Evolutionary conservation across 176 grass and related monocot genomes (phyloP), one percentile per base, ranked within the genome.

Genomic region (Ensete glaucum): DNA sequence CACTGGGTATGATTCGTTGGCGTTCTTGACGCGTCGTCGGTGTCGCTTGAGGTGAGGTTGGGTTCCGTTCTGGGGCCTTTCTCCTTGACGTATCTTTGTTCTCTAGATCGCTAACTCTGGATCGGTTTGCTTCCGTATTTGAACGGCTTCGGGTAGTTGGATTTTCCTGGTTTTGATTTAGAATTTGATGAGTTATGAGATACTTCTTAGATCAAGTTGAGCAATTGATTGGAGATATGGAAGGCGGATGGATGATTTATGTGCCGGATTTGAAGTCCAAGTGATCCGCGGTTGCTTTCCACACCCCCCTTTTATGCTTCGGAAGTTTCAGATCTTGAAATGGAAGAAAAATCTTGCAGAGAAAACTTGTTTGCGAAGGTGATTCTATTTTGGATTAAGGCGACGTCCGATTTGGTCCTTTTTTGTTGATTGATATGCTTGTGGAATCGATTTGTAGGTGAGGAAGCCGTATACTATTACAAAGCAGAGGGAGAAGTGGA

Each of bases 381-480:
- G 57, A n/a, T n/a, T 5, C 57, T 43, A 87, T 96, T 78, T 87
- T 85, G 19, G 16, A 60, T 60, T 60, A n/a, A 60, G 34, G 57
- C n/a, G 57, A 60, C 17, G 16, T n/a, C 57, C 57, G 57, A 17
- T 15, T 60, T 60, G 6, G 17, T 72, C 79, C 9, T 67, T 60
- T 1, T 8, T n/a, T 20, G 57, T n/a, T 60, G 2, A 17, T 8
- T 19, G 4, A n/a, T 60, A n/a, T n/a, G 16, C 4, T 21, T 60
- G 16, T 60, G 57, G 57, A 63, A 50, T 83, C 53, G 19, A 52
- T 57, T 27, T n/a, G 57, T 83, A 96, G 93, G 83, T 86, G 71
- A 88, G 93, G 57, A 96, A 96, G 81, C 89, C 93, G 1, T 96
- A 96, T 81, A 96, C 89, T 52, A 92, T 96, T 64, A 96, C 93